phyloP scores from a whole-genome alignment of 1,284 basidiomycete species.

The Gomphus bonarii region DNA sequence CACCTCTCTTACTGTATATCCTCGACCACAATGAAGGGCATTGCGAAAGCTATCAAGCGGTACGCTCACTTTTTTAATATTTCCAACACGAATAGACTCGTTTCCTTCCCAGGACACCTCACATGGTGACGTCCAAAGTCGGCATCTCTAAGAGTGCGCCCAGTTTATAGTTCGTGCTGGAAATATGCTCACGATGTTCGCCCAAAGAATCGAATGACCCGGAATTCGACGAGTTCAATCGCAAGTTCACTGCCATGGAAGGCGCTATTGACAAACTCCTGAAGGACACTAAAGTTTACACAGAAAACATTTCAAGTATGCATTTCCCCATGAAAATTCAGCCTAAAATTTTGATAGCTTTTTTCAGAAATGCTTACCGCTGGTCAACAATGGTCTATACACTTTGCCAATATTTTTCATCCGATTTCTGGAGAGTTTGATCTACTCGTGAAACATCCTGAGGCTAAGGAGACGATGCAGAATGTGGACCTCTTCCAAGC shows the following conservation, averaged over 20 bases:
- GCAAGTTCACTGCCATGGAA: constrained; percentile 74
- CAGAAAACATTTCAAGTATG: constrained; percentile 72
- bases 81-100: constrained; percentile 1
- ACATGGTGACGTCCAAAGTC: constrained; percentile 73
- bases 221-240: constrained; percentile 77
- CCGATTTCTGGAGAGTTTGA: constrained; percentile 80
- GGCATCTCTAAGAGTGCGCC: constrained; percentile 88
- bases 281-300: constrained; percentile 86
- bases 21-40: constrained; percentile 58
- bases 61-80: constrained; percentile 23
- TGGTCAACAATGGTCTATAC: constrained; percentile 67
- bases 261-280: constrained; percentile 79
- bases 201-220: constrained; percentile 70
- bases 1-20: background rate
- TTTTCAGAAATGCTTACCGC: constrained; percentile 68
- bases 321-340: constrained; percentile 10
- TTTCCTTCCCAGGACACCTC: constrained; percentile 58
- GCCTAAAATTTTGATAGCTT: constrained; percentile 4
- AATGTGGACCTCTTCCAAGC: constrained; percentile 66
- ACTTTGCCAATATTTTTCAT: constrained; percentile 71
- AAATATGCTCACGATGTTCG: constrained; percentile 7
- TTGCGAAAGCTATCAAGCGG: constrained; percentile 73
- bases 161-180: background rate
- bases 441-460: constrained; percentile 69
- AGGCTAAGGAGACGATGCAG: constrained; percentile 68